Evolutionary conservation across 108 stramenopile species (phyloP).

Genomic region (Aurantiochytrium sp.): DNA sequence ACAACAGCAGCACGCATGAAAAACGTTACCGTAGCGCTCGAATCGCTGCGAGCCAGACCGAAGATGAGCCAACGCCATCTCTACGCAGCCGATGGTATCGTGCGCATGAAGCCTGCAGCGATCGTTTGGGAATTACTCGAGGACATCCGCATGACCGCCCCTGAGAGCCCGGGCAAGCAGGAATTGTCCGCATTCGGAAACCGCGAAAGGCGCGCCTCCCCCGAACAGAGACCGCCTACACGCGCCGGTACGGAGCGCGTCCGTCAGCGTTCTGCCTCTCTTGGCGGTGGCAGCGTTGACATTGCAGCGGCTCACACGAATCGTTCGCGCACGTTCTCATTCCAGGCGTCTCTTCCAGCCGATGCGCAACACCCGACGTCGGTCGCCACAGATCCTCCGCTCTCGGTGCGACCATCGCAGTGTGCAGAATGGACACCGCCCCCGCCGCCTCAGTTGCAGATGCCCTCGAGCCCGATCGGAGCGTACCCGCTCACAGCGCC

Average conservation of each 20-base stretch:
- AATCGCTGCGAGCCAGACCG: not conserved
- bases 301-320: not conserved
- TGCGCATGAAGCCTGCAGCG: not conserved
- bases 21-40: not conserved
- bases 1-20: not conserved
- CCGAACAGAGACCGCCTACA: no score
- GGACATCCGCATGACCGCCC: not conserved
- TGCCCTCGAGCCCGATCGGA: not conserved
- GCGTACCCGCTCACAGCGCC: not conserved
- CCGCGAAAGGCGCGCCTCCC: not conserved
- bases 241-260: no score
- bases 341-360: not conserved
- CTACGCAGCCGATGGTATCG: not conserved
- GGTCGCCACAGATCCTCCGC: no score
- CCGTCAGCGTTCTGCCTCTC: not conserved
- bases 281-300: not conserved
- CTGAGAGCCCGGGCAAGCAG: not conserved
- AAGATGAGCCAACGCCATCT: not conserved
- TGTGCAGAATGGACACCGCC: not conserved
- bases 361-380: no score
- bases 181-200: not conserved
- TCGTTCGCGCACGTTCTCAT: no score
- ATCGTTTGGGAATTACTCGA: not conserved
- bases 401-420: no score
- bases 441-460: not conserved